A percentile compares a stretch with the other conserved stretches of the same genome.
Evolutionary conservation across 2,329 filamentous ascomycete species (phyloP).

Genomic region (Ophiostoma triangulosporum): DNA sequence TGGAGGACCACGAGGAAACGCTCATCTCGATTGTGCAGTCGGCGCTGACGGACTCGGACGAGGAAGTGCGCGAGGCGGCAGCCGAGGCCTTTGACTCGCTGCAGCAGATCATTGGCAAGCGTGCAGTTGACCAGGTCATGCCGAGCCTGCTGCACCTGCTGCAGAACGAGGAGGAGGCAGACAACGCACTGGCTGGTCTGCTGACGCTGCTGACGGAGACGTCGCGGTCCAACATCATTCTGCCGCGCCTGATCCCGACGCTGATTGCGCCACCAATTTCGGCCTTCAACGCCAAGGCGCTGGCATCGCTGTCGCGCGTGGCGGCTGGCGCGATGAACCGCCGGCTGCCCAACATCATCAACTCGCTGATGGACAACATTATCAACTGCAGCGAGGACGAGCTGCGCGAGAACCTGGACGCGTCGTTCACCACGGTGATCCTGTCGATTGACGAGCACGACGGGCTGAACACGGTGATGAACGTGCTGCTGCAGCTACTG

Average conservation of each 20-base stretch:
- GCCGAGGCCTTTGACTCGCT: conserved; percentile 94
- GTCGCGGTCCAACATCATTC: conserved; percentile 86
- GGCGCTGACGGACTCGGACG: conserved; percentile 78
- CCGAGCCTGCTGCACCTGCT: conserved; percentile 85
- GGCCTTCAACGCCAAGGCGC: conserved; percentile 83
- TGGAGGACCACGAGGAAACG: conserved; percentile 90
- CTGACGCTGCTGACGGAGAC: conserved; percentile 89
- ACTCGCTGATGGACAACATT: conserved; percentile 87
- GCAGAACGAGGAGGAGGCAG: conserved; percentile 70
- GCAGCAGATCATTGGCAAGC: conserved; percentile 88
- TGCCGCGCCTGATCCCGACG: conserved; percentile 91
- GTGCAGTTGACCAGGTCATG: conserved; percentile 85
- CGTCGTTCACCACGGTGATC: conserved; percentile 78
- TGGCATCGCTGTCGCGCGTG: conserved; percentile 86
- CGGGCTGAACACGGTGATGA: conserved; percentile 92
- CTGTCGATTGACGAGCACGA: conserved; percentile 92
- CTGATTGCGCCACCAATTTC: conserved; percentile 82
- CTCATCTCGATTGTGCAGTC: conserved; percentile 89
- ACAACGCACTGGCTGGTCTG: conserved; percentile 84
- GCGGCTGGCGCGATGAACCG: conserved; percentile 84
- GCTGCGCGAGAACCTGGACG: conserved; percentile 58
- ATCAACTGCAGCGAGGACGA: conserved; percentile 62
- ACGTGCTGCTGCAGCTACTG: conserved; percentile 70
- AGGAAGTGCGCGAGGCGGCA: conserved; percentile 84
- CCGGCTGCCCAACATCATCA: conserved; percentile 78